A percentile compares a stretch with the other conserved stretches of the same genome.
Evolutionary conservation across 2,329 filamentous ascomycete species (phyloP).

Genomic region (Cyclaneusma minus): DNA sequence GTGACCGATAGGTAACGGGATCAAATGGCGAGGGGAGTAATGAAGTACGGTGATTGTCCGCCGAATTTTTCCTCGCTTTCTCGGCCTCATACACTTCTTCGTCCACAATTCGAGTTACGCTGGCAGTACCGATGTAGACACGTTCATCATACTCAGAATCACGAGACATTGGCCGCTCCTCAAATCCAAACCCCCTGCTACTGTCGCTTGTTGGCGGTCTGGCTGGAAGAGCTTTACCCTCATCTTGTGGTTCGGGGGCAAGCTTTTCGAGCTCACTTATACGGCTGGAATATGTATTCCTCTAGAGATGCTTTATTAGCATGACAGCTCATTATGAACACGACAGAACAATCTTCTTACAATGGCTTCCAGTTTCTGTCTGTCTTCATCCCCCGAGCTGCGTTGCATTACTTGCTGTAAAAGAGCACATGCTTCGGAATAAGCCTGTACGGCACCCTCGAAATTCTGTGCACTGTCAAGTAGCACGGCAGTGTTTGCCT

Average conservation of each 20-base stretch:
- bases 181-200: conserved; percentile 37
- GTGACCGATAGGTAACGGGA: conserved; percentile 9
- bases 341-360: conserved; percentile 36
- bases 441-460: conserved; percentile 78
- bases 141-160: conserved; percentile 26
- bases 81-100: conserved; percentile 15
- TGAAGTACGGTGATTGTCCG: conserved; percentile 10
- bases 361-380: conserved; percentile 83
- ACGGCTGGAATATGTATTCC: conserved; percentile 76
- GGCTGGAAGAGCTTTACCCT: conserved; percentile 64
- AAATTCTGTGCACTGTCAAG: conserved; percentile 95
- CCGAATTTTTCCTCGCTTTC: conserved; percentile 7
- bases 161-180: conserved; percentile 19
- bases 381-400: conserved; percentile 74
- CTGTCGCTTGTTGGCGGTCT: conserved; percentile 42
- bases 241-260: conserved; percentile 34
- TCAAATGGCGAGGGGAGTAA: conserved; percentile 17
- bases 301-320: conserved; percentile 30
- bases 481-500: conserved; percentile 89
- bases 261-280: conserved; percentile 76
- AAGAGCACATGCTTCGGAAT: conserved; percentile 77
- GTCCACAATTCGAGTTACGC: conserved; percentile 33
- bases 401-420: conserved; percentile 76
- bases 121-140: conserved; percentile 34
- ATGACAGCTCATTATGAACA: conserved; percentile 7